Percentiles rank a stretch among this genome's conserved stretches.
phyloP scores from a whole-genome alignment of 805 yeast species.

The Kurtzmaniella fragi region DNA sequence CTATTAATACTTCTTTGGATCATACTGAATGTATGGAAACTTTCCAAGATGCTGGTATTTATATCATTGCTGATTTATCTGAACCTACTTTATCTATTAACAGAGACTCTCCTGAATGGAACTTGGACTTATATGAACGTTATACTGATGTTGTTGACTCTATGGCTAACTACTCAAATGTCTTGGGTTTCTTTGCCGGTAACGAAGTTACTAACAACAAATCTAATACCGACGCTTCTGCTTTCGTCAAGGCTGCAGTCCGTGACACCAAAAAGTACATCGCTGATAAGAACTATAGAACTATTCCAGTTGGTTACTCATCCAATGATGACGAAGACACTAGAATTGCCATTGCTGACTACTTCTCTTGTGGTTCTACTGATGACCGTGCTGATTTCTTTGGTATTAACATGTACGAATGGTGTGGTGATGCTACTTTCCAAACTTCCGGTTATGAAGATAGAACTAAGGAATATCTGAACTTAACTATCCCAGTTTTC shows the following conservation, averaged over 20 bases:
- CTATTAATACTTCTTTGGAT: constrained; percentile 31
- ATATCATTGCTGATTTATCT: constrained; percentile 39
- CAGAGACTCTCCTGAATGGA: constrained; percentile 78
- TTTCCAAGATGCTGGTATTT: constrained; percentile 43
- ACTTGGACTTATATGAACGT: constrained; percentile 62
- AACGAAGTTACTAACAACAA: constrained; percentile 90
- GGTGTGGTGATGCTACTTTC: constrained; percentile 73
- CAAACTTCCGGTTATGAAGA: constrained; percentile 60
- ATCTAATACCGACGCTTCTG: constrained; percentile 83
- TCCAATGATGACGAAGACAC: constrained; percentile 84
- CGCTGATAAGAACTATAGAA: constrained; percentile 56
- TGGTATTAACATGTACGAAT: constrained; percentile 83
- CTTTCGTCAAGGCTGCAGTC: constrained; percentile 93
- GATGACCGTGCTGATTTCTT: constrained; percentile 69
- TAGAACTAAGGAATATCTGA: constrained; percentile 66
- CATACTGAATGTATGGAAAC: constrained; percentile 39
- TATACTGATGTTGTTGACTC: constrained; percentile 80
- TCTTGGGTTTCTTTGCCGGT: constrained; percentile 94
- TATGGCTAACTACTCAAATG: constrained; percentile 71
- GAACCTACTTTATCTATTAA: constrained; percentile 78
- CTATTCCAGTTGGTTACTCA: constrained; percentile 91
- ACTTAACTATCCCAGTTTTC: constrained; percentile 74
- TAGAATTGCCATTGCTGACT: constrained; percentile 73
- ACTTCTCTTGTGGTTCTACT: constrained; percentile 74
- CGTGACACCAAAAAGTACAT: constrained; percentile 85